phyloP scores from a whole-genome alignment of 768 basidiomycete genomes.

The Trametes gibbosa region DNA sequence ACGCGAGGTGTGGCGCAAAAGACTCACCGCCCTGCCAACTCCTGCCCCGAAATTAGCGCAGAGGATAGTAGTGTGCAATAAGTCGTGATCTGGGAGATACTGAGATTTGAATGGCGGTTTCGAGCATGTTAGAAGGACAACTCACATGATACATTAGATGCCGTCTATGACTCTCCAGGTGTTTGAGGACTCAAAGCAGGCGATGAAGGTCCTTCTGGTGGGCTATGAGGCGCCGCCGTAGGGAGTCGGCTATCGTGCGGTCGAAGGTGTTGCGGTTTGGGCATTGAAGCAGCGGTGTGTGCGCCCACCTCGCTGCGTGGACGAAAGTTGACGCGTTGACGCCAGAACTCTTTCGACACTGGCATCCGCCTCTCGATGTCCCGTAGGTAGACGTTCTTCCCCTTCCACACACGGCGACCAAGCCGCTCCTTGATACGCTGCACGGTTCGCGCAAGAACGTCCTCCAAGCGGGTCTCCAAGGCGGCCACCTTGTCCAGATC shows the following conservation, averaged over 20 bases:
- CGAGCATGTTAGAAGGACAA: too few species aligned
- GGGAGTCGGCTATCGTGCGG: too few species aligned
- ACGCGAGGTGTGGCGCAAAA: neutral
- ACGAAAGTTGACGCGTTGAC: slow-evolving; percentile 45
- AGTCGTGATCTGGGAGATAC: neutral
- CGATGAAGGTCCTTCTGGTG: neutral
- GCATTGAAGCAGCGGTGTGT: neutral
- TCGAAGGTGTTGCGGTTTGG: neutral
- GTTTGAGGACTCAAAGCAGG: neutral
- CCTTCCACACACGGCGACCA: slow-evolving; percentile 73
- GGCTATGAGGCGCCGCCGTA: neutral
- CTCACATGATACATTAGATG: slow-evolving; percentile 10
- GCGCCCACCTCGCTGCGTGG: slow-evolving; percentile 4
- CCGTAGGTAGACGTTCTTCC: slow-evolving; percentile 53
- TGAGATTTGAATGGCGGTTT: neutral
- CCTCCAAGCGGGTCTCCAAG: slow-evolving; percentile 41
- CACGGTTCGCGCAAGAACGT: slow-evolving; percentile 47
- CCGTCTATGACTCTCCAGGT: slow-evolving; percentile 1
- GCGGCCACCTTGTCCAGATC: slow-evolving; percentile 50
- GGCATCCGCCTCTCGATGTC: slow-evolving; percentile 29
- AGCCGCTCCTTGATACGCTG: slow-evolving; percentile 72
- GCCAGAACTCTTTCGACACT: slow-evolving; percentile 49
- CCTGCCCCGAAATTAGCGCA: slow-evolving; percentile 5
- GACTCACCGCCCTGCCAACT: neutral
- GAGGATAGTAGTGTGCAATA: slow-evolving; percentile 14